phyloP scores from a whole-genome alignment of 106 monocot genomes.

The Dendrobium officinale region DNA sequence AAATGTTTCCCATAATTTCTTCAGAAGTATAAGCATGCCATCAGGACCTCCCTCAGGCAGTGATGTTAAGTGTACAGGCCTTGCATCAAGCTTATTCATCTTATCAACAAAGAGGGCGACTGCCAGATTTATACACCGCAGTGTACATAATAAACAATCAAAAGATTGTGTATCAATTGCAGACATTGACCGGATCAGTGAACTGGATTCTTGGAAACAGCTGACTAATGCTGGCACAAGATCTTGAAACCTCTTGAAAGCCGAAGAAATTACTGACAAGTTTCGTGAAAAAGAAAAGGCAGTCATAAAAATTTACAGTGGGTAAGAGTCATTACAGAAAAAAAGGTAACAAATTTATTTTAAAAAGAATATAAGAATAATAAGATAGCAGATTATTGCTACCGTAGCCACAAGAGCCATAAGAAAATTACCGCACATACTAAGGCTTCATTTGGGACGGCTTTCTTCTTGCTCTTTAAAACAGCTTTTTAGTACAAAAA shows the following conservation, averaged over 20 bases:
- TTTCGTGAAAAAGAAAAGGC: background rate
- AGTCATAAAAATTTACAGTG: background rate
- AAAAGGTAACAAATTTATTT: background rate
- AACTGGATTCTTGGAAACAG: conserved; percentile 64
- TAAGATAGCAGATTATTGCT: background rate
- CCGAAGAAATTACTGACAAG: conserved; percentile 24
- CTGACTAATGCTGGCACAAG: conserved; percentile 59
- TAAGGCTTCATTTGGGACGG: too few relatives aligned
- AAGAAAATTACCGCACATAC: too few relatives aligned
- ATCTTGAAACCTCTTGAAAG: conserved; percentile 50
- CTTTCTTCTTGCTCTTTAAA: too few relatives aligned
- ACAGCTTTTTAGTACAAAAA: too few relatives aligned
- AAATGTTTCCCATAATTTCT: conserved; percentile 63
- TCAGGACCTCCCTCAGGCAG: conserved; percentile 12
- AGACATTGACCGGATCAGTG: conserved; percentile 21
- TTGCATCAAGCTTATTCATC: conserved; percentile 14
- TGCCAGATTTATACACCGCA: conserved; percentile 55
- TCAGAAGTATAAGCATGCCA: conserved; percentile 22
- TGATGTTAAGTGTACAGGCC: background rate
- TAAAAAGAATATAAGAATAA: background rate
- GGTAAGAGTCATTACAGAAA: background rate
- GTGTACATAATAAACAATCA: conserved; percentile 44
- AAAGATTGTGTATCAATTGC: conserved; percentile 40
- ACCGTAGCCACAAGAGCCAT: too few relatives aligned
- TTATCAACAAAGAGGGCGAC: conserved; percentile 28